Evolutionary conservation across 257 asterid species (phyloP).

Genomic region (Salvia splendens): DNA sequence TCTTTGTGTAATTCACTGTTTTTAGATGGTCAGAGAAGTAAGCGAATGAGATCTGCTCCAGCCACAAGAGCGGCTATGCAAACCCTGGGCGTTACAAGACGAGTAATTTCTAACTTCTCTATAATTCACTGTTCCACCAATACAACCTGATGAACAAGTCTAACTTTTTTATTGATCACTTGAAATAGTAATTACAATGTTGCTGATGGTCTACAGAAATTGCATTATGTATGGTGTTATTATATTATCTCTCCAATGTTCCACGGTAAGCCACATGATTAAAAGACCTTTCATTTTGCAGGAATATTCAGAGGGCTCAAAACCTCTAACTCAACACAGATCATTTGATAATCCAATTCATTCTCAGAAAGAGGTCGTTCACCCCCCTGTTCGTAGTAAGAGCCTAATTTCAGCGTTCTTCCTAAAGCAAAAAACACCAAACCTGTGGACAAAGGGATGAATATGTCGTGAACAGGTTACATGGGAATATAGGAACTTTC

Average conservation of each 20-base stretch:
- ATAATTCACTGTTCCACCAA: neutral
- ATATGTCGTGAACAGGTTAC: neutral
- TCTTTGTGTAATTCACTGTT: conserved; percentile 23
- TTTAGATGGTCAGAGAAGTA: conserved; percentile 54
- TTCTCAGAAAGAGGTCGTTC: conserved; percentile 39
- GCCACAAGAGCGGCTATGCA: conserved; percentile 73
- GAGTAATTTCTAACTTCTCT: conserved; percentile 49
- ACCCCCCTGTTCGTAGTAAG: conserved; percentile 61
- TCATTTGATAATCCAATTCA: conserved; percentile 49
- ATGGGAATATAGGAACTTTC: neutral
- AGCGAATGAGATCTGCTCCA: conserved; percentile 52
- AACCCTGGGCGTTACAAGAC: conserved; percentile 63
- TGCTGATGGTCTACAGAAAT: neutral
- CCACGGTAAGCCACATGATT: neutral
- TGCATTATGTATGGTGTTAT: conserved; percentile 1
- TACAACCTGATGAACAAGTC: neutral
- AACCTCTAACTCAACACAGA: conserved; percentile 51
- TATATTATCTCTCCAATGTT: neutral
- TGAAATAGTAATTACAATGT: neutral
- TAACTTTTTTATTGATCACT: neutral
- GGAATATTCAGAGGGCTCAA: conserved; percentile 57
- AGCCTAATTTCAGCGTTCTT: conserved; percentile 73
- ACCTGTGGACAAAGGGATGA: conserved; percentile 41
- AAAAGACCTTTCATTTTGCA: conserved; percentile 34
- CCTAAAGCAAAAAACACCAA: conserved; percentile 63